Percentiles rank a stretch among this genome's conserved stretches.
Conservation (phyloP, 169 alveolate species). For the Fabrea salina region DNA sequence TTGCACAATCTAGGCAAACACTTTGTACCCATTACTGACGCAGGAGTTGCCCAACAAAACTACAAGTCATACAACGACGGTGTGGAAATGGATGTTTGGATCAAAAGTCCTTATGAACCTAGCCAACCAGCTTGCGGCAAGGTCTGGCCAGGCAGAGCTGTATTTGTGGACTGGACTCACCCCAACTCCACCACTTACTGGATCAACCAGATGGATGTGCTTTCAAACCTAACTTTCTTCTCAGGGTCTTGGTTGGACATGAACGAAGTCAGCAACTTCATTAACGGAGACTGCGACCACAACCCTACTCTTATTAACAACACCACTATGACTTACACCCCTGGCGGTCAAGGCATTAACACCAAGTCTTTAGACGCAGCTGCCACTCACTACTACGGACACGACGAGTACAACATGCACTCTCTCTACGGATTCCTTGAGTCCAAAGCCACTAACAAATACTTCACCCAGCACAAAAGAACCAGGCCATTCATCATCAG, state of each 20-base stretch:
- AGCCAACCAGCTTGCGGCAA: conserved; percentile 54
- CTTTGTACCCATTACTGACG: conserved; percentile 82
- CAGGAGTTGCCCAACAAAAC: conserved; percentile 65
- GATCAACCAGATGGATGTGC: conserved; percentile 36
- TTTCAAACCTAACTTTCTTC: conserved; percentile 32
- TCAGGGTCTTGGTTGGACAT: conserved; percentile 75
- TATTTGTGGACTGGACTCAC: conserved; percentile 68
- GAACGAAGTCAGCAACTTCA: conserved; percentile 73
- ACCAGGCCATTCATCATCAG: conserved; percentile 59
- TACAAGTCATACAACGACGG: conserved; percentile 47
- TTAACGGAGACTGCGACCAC: conserved; percentile 50
- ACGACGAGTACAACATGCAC: conserved; percentile 58
- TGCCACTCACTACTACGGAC: conserved; percentile 45
- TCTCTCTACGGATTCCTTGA: conserved; percentile 54
- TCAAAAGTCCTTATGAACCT: conserved; percentile 40
- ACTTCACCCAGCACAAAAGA: conserved; percentile 33
- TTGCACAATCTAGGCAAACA: conserved; percentile 7
- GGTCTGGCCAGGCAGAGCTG: conserved; percentile 86
- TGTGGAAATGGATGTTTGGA: conserved; percentile 44
- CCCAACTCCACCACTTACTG: conserved; percentile 50
- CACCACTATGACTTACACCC: conserved; percentile 32
- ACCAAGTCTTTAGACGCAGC: conserved; percentile 25
- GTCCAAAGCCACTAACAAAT: conserved; percentile 53
- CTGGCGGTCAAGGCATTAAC: conserved; percentile 36
- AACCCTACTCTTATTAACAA: neutral